Conservation (phyloP, 106 monocot genomes). For the Agapanthus africanus region DNA sequence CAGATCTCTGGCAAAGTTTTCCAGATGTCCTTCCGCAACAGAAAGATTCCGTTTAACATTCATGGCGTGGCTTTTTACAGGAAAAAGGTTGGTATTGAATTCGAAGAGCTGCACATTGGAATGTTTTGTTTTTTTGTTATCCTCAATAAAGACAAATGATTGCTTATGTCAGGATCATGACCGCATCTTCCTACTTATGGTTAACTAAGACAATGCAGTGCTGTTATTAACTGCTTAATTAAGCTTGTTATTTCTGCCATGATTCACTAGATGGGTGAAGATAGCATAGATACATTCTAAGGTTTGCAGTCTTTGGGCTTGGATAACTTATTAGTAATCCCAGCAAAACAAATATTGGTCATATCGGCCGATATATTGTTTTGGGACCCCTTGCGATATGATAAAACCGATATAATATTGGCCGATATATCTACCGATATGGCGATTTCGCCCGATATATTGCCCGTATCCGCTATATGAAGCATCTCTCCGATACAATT, state of each 20-base stretch:
- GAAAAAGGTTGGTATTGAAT: constrained; percentile 62
- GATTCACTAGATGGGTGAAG: neutral
- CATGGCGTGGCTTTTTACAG: constrained; percentile 97
- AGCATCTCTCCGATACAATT: too few relatives aligned
- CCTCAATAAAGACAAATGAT: neutral
- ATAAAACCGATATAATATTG: too few relatives aligned
- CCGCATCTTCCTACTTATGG: neutral
- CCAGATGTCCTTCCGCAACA: constrained; percentile 67
- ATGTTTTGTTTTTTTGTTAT: neutral
- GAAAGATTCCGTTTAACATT: constrained; percentile 85
- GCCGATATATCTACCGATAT: too few relatives aligned
- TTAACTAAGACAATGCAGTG: neutral
- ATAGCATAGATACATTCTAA: neutral
- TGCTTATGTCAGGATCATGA: neutral
- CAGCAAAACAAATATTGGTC: too few relatives aligned
- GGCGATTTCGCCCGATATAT: too few relatives aligned
- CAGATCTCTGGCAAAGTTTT: constrained; percentile 91
- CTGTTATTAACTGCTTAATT: neutral
- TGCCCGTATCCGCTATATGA: too few relatives aligned
- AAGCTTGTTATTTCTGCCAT: constrained; percentile 1
- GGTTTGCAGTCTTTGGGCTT: too few relatives aligned
- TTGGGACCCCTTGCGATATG: too few relatives aligned
- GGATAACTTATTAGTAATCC: too few relatives aligned
- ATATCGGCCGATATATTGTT: too few relatives aligned
- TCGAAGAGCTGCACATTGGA: neutral